Base-by-base conservation (phyloP, 2,329 filamentous ascomycete genomes). In the Verticillium nubilum region DNA sequence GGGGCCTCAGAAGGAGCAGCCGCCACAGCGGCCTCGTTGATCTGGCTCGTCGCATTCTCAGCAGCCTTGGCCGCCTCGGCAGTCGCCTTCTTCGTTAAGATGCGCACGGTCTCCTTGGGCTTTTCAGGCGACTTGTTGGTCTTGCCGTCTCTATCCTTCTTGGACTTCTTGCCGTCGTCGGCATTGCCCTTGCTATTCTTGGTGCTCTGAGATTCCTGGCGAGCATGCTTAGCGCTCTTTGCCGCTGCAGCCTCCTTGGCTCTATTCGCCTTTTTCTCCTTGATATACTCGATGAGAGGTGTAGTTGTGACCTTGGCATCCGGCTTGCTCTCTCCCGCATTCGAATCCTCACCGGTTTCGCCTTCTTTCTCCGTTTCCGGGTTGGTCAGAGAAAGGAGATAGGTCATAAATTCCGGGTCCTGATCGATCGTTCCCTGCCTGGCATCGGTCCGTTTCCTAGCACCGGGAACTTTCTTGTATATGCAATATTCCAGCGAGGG, bases 351-450 rank as follows among this genome's bases (percentile, higher is more conserved):
- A 4, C 62, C 68, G 5, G 73, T 72, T 17, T 82, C 77, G 12
- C 71, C 67, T n/a, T 85, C 80, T 57, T 80, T 83, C 5, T 76
- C 67, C 1, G 76, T 75, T 9, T 74, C 73, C 1, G 84, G 84
- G 66, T 96, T 92, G 1, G 93, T 96, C 54, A 98, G 82, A 58
- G 85, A 89, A 72, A 96, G 90, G 7, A 99, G 82, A 71, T 98
- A 99, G 27, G 88, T 86, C 78, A 97, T 96, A 67, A 97, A 99
- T 67, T 98, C 95, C 0, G 91, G 87, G 69, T 99, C 95, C 71
- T 97, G 92, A 68, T 99, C 95, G 65, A 99, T 98, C 3, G 92
- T 97, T 58, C 94, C 95, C 72, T 97, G 91, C 15, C 93, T 87
- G 58, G 87, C 86, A 77, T 99, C 95, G 58, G 86, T 85, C 33